Evolutionary conservation across 768 basidiomycete genomes (phyloP).

Genomic region (Podaxis pistillaris): DNA sequence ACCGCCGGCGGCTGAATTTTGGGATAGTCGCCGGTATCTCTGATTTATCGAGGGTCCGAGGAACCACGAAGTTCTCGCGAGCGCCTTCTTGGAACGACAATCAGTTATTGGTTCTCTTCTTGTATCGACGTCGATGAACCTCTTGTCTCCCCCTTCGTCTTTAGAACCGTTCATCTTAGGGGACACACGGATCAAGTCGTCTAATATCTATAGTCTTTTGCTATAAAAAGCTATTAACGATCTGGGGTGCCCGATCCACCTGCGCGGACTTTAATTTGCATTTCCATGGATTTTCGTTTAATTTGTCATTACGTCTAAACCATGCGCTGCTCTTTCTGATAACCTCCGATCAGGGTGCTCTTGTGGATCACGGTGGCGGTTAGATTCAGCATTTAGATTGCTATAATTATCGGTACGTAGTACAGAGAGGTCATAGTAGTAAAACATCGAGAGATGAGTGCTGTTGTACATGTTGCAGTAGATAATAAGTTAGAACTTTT

Average conservation of each 20-base stretch:
- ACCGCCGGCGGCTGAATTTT: not conserved
- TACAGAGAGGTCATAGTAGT: not conserved
- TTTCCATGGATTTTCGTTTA: not conserved
- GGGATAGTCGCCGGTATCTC: not conserved
- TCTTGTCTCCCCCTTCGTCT: not conserved
- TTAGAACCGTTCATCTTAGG: not conserved
- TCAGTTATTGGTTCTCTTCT: not conserved
- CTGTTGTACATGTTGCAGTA: constrained; percentile 7
- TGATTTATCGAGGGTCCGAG: not conserved
- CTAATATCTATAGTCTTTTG: constrained; percentile 2
- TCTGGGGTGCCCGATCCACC: not conserved
- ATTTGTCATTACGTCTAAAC: constrained; percentile 7
- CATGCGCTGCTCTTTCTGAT: not conserved
- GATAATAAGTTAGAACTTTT: constrained; percentile 1
- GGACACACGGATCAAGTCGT: constrained; percentile 3
- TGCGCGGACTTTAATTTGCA: constrained; percentile 7
- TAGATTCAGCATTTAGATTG: not conserved
- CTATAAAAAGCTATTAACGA: constrained; percentile 14
- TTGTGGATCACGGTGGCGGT: not conserved
- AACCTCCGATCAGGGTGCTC: not conserved
- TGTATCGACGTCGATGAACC: not conserved
- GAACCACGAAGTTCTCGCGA: constrained; percentile 2
- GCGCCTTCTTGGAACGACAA: not conserved
- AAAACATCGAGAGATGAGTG: not conserved
- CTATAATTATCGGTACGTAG: not conserved